Conservation (phyloP, 805 yeast genomes). For the Sugiyamaella chiloensis region DNA sequence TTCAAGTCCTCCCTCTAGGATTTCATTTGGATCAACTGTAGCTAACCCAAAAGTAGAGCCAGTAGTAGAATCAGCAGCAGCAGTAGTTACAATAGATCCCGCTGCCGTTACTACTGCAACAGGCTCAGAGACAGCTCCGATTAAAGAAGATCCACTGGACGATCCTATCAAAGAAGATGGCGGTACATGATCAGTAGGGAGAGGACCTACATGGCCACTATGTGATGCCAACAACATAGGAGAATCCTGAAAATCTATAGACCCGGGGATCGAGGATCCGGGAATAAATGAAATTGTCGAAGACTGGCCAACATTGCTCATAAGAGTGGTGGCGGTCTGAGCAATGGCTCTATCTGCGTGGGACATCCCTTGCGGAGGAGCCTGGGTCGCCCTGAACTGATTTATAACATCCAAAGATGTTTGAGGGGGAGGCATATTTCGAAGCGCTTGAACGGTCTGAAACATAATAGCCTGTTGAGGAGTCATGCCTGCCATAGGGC, state of each 20-base stretch:
- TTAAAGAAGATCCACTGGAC: background rate
- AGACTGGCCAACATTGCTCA: constrained; percentile 1
- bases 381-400: constrained; percentile 2
- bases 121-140: background rate
- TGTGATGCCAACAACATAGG: constrained; percentile 9
- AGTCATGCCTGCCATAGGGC: background rate
- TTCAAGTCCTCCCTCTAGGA: too few species aligned
- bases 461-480: constrained; percentile 7
- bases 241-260: constrained; percentile 27
- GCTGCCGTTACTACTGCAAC: background rate
- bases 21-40: background rate
- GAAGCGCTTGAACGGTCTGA: constrained; percentile 4
- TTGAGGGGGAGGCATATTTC: constrained; percentile 1
- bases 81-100: background rate
- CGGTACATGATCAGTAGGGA: too few species aligned
- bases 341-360: constrained; percentile 7
- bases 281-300: constrained; percentile 22
- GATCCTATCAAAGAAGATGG: background rate
- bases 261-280: constrained; percentile 27
- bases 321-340: background rate
- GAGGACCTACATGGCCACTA: constrained; percentile 2
- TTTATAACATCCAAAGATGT: constrained; percentile 1
- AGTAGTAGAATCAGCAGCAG: background rate
- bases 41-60: background rate
- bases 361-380: background rate